These are phyloP conservation scores for Anethum foeniculum DNA, from an alignment of 140 eudicot species.

Conservation along the genomic window DNA sequence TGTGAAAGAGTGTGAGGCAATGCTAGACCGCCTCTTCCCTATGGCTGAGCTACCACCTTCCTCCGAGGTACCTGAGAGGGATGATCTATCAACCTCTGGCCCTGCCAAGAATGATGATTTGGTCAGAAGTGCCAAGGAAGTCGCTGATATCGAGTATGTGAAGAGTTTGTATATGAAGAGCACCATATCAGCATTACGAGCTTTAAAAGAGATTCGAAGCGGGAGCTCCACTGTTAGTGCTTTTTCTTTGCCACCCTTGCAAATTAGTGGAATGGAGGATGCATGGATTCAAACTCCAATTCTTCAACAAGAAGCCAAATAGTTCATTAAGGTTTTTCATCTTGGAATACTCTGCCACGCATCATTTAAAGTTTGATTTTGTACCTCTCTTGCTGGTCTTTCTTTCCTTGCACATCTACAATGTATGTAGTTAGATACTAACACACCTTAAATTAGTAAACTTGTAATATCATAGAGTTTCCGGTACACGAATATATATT, in stretches of 20 bases:
- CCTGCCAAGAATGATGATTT: background rate
- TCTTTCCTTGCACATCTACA: background rate
- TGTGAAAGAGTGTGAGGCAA: slow-evolving; percentile 53
- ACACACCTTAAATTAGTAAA: background rate
- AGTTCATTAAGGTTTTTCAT: background rate
- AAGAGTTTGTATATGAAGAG: slow-evolving; percentile 63
- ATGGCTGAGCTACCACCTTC: slow-evolving; percentile 1
- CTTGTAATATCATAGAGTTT: background rate
- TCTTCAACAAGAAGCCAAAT: slow-evolving; percentile 51
- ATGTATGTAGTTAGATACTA: background rate
- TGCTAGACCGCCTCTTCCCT: slow-evolving; percentile 39
- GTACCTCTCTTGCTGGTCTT: background rate
- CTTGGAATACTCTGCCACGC: background rate
- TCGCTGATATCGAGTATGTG: slow-evolving; percentile 61
- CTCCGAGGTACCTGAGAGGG: background rate
- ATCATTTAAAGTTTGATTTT: background rate
- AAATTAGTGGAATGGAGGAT: slow-evolving; percentile 46
- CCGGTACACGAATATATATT: background rate
- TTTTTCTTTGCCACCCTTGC: slow-evolving; percentile 64
- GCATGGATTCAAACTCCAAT: slow-evolving; percentile 56
- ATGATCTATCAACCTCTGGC: background rate
- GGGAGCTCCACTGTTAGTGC: slow-evolving; percentile 59
- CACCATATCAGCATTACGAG: slow-evolving; percentile 53
- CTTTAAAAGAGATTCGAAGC: slow-evolving; percentile 53
- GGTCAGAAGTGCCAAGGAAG: slow-evolving; percentile 37